Evolutionary conservation across 257 asterid genomes (phyloP), one percentile per base, ranked within the genome.

Genomic region (Ocimum tenuiflorum): DNA sequence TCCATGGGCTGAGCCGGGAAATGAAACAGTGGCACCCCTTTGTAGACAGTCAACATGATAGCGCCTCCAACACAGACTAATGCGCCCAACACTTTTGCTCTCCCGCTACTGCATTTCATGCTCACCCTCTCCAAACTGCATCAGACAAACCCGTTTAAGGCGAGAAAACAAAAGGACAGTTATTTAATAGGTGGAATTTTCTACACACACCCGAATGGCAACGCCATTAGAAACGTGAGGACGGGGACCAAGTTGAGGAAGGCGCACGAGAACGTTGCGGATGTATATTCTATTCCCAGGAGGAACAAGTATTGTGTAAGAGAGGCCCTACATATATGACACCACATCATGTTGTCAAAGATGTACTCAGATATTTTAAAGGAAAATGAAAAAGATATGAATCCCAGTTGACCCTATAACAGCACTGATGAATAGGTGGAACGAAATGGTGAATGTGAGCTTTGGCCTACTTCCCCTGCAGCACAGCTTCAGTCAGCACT

Each of bases 261-360:
- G 50, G 95, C 92, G 39, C 92, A 86, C 0, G 95, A 65, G 74
- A 86, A 86, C 27, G 92, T 82, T 29, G 96, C 92, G 6, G 96
- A 89, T 0, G 96, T 89, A 49, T 86, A 75, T 58, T 86, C 80
- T 55, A 86, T 59, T 1, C 95, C 96, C 4, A 86, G 71, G 63
- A 89, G 92, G 88, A 89, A 89, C 18, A 86, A 72, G 70, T 84
- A 86, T n/a, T 82, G 90, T 7, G 95, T 77, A 31, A 81, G 70
- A 1, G 96, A 79, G 14, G 87, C 92, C 81, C 96, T 89, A 54
- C 78, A 55, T 13, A 1, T 8, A 31, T 6, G 2, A 12, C 3
- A 31, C 36, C 3, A 31, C 36, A 2, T 7, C 36, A 31, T 31
- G 36, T 24, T 24, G 4, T 4, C 1, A 1, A 24, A 24, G 31